Evolutionary conservation across 257 asterid species (phyloP).

Genomic region (Ajuga chamaepitys): DNA sequence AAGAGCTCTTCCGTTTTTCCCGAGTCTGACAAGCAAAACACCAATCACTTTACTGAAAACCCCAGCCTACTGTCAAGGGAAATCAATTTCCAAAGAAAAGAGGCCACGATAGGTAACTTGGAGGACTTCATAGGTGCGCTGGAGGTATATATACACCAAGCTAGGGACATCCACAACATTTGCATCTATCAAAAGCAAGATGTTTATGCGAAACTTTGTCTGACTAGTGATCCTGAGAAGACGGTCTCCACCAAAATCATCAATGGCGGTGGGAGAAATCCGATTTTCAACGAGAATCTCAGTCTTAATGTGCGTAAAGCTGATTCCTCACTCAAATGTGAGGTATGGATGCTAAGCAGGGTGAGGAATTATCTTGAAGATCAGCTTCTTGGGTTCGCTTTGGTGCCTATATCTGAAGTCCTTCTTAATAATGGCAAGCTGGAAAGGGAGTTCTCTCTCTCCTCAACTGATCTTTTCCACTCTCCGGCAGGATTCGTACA

Average conservation of each 20-base stretch:
- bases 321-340: conserved; percentile 82
- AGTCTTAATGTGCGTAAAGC: conserved; percentile 46
- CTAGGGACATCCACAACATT: conserved; percentile 88
- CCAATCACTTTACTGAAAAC: conserved; percentile 25
- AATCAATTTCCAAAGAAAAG: conserved; percentile 32
- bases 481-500: conserved; percentile 96
- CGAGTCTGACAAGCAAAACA: conserved; percentile 53
- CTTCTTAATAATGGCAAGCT: conserved; percentile 55
- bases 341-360: conserved; percentile 96
- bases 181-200: conserved; percentile 96
- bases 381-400: conserved; percentile 85
- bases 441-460: conserved; percentile 82
- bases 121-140: conserved; percentile 53
- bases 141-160: conserved; percentile 80
- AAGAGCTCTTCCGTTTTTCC: conserved; percentile 42
- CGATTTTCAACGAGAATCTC: conserved; percentile 70
- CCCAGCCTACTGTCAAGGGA: conserved; percentile 23
- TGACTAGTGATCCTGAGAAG: conserved; percentile 78
- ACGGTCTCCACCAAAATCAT: conserved; percentile 69
- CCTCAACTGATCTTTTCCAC: conserved; percentile 93
- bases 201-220: conserved; percentile 82
- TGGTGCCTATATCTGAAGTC: conserved; percentile 82
- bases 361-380: conserved; percentile 89
- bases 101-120: conserved; percentile 21
- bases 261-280: conserved; percentile 90